Evolutionary conservation across 2,329 filamentous ascomycete genomes (phyloP).

Genomic region (Penicillium sp.): DNA sequence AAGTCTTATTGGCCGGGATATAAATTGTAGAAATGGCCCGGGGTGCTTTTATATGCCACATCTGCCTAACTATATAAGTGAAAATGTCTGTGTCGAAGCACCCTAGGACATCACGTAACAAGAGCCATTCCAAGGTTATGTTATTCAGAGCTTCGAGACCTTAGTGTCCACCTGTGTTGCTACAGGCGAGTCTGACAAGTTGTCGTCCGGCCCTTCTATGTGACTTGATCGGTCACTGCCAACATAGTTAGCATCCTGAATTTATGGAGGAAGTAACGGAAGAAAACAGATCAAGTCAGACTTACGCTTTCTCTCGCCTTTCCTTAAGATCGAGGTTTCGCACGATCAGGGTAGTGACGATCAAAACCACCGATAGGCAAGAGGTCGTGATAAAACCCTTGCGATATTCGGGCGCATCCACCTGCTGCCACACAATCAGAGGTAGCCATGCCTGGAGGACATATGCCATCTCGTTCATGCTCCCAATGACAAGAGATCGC

Average conservation of each 20-base stretch:
- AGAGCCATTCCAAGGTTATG: neutral
- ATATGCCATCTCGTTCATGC: constrained; percentile 66
- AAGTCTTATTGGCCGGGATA: too few relatives aligned
- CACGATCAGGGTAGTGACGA: constrained; percentile 48
- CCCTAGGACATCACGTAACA: neutral
- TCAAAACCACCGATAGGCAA: constrained; percentile 47
- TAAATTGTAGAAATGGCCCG: too few relatives aligned
- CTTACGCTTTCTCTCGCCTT: neutral
- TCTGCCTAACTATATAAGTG: too few relatives aligned
- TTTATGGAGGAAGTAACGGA: neutral
- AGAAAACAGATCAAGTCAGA: neutral
- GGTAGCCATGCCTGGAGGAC: constrained; percentile 67
- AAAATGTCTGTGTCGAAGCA: too few relatives aligned
- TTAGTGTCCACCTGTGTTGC: neutral
- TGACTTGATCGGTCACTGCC: neutral
- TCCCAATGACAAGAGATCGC: constrained; percentile 58
- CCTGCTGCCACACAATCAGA: constrained; percentile 60
- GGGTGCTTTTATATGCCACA: too few relatives aligned
- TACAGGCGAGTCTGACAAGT: neutral
- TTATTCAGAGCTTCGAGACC: neutral
- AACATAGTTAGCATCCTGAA: neutral
- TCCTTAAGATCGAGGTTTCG: constrained; percentile 10
- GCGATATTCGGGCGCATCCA: constrained; percentile 55
- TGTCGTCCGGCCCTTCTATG: neutral
- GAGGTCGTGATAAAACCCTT: constrained; percentile 58